Evolutionary conservation across 2,329 filamentous ascomycete species (phyloP).

Genomic region (Paramyrothecium roridum): DNA sequence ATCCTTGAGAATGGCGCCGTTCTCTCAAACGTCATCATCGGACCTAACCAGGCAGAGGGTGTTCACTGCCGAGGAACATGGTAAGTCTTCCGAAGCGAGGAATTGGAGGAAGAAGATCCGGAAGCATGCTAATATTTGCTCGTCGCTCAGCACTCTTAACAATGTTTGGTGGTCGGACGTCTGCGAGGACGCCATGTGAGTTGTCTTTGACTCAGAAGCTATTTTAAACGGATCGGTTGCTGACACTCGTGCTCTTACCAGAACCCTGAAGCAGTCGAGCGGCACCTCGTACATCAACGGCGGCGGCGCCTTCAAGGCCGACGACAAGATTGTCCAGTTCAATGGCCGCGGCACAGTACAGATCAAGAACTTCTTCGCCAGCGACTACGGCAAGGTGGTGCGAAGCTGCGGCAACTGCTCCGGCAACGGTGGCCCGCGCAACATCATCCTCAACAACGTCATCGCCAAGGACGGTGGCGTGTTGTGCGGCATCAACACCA

Average conservation of each 20-base stretch:
- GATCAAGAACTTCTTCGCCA: constrained; percentile 34
- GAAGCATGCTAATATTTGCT: not conserved
- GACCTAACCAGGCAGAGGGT: constrained; percentile 1
- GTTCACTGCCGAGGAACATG: constrained; percentile 3
- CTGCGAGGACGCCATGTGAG: not conserved
- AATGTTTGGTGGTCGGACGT: not conserved
- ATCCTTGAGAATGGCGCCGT: not conserved
- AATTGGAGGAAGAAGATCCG: not conserved
- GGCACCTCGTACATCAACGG: constrained; percentile 9
- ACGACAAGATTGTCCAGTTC: constrained; percentile 45
- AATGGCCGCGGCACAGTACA: constrained; percentile 42
- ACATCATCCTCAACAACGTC: not conserved
- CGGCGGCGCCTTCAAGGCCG: constrained; percentile 34
- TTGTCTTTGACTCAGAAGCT: not conserved
- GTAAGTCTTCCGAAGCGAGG: not conserved
- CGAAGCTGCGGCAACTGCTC: constrained; percentile 43
- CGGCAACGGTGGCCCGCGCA: constrained; percentile 29
- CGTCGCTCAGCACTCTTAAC: not conserved
- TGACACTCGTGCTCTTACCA: not conserved
- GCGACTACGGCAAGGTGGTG: constrained; percentile 45
- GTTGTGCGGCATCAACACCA: constrained; percentile 1
- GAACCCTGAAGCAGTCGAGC: not conserved
- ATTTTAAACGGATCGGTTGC: not conserved
- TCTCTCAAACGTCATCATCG: constrained; percentile 1
- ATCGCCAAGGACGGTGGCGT: not conserved